Evolutionary conservation across 352 stramenopile genomes (phyloP).

Genomic region (Phytophthora fragariaefolia): DNA sequence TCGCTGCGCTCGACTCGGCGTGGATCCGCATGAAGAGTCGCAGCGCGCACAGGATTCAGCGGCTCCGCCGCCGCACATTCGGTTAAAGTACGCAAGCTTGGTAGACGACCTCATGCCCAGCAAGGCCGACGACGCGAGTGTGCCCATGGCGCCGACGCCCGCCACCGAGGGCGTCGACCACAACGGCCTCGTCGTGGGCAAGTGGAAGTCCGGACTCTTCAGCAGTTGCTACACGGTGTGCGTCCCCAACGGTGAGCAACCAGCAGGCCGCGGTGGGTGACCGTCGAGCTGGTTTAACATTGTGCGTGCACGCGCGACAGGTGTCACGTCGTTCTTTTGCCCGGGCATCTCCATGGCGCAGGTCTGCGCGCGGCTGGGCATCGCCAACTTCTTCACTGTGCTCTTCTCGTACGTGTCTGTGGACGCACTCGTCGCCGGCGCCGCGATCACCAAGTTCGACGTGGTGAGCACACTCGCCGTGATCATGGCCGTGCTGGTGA

Average conservation of each 20-base stretch:
- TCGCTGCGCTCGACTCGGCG: constrained; percentile 13
- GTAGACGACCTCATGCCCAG: constrained; percentile 24
- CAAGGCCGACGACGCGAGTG: constrained; percentile 29
- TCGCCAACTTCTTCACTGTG: constrained; percentile 49
- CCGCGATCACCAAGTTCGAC: constrained; percentile 27
- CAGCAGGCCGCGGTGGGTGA: neutral
- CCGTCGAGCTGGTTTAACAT: neutral
- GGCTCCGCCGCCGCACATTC: constrained; percentile 16
- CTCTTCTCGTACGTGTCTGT: constrained; percentile 39
- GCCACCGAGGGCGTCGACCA: constrained; percentile 41
- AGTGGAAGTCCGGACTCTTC: constrained; percentile 47
- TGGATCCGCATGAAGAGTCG: constrained; percentile 23
- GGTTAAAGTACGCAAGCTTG: constrained; percentile 33
- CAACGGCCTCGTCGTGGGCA: constrained; percentile 50
- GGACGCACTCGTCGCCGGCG: constrained; percentile 44
- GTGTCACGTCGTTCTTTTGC: constrained; percentile 46
- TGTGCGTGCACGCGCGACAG: constrained; percentile 6
- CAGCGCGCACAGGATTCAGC: constrained; percentile 20
- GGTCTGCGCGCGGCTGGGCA: constrained; percentile 47
- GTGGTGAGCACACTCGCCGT: constrained; percentile 44
- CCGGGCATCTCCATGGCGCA: constrained; percentile 58
- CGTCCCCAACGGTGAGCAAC: constrained; percentile 43
- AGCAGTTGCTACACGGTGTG: constrained; percentile 37
- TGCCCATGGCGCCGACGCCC: constrained; percentile 33
- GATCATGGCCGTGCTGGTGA: constrained; percentile 38